phyloP scores from a whole-genome alignment of 139 green algal genomes.

The Coelastrella sp. region DNA sequence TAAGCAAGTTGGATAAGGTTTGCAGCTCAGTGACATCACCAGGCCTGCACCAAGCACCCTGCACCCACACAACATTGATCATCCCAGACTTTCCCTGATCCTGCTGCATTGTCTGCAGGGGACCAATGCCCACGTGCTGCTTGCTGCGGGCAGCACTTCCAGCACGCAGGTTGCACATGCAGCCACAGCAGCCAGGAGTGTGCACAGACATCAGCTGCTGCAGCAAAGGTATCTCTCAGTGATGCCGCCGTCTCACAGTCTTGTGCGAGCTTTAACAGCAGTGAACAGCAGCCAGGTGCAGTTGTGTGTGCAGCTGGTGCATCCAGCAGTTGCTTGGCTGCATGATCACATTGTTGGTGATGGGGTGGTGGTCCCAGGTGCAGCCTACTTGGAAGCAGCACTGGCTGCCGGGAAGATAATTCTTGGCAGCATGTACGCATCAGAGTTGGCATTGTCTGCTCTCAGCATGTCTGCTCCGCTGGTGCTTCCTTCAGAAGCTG shows the following conservation, averaged over 20 bases:
- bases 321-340: slow-evolving; percentile 67
- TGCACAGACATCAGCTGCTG: background rate
- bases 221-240: slow-evolving; percentile 45
- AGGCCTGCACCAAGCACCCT: background rate
- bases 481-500: slow-evolving; percentile 37
- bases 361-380: slow-evolving; percentile 69
- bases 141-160: slow-evolving; percentile 34
- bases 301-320: slow-evolving; percentile 51
- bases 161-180: background rate
- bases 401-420: slow-evolving; percentile 39
- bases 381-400: slow-evolving; percentile 73
- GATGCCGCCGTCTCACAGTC: slow-evolving; percentile 56
- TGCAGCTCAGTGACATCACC: background rate
- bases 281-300: background rate
- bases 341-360: slow-evolving; percentile 76
- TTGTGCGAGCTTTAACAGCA: slow-evolving; percentile 45
- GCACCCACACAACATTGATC: background rate
- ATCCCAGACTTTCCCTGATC: no score
- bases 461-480: slow-evolving; percentile 64
- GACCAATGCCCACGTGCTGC: slow-evolving; percentile 83
- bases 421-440: background rate
- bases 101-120: slow-evolving; percentile 55
- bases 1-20: background rate
- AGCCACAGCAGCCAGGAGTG: background rate
- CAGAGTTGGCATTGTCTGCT: slow-evolving; percentile 26